phyloP scores from a whole-genome alignment of 371 early-diverging fungal species.

The Syncephalastrum contaminatum region DNA sequence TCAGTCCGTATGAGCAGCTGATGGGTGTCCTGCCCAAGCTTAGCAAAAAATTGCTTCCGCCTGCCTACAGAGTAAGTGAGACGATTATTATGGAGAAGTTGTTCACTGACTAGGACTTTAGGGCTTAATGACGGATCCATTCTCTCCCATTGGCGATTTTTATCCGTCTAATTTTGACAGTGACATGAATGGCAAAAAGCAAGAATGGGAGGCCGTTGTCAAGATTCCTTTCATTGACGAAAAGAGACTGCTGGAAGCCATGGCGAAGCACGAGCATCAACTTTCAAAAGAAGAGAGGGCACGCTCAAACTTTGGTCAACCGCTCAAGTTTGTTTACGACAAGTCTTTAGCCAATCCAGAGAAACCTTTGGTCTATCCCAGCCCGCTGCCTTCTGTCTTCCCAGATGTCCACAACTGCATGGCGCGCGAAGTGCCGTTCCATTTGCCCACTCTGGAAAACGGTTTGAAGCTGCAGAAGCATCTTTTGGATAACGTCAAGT shows the following conservation, averaged over 20 bases:
- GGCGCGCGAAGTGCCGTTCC: constrained; percentile 45
- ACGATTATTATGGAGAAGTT: not conserved
- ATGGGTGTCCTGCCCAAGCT: constrained; percentile 97
- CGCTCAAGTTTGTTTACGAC: constrained; percentile 63
- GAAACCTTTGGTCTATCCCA: constrained; percentile 41
- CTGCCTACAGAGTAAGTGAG: constrained; percentile 61
- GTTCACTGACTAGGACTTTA: constrained; percentile 8
- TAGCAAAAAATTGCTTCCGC: constrained; percentile 78
- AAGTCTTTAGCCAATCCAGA: constrained; percentile 31
- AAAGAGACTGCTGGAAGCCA: constrained; percentile 77
- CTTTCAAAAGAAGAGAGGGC: constrained; percentile 69
- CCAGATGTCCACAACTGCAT: constrained; percentile 64
- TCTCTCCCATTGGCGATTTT: constrained; percentile 89
- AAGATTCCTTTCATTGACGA: constrained; percentile 95
- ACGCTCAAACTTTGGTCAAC: constrained; percentile 73
- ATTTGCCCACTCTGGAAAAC: constrained; percentile 56
- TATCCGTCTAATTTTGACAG: constrained; percentile 90
- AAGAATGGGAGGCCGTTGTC: constrained; percentile 97
- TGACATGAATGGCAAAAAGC: constrained; percentile 98
- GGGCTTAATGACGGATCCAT: constrained; percentile 80
- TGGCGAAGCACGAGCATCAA: constrained; percentile 65
- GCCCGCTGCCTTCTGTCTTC: constrained; percentile 73
- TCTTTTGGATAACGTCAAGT: constrained; percentile 63
- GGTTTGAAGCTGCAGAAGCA: constrained; percentile 57
- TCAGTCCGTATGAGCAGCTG: constrained; percentile 96